Evolutionary conservation across 306 rosid genomes (phyloP).

Genomic region (Malus sieversii): DNA sequence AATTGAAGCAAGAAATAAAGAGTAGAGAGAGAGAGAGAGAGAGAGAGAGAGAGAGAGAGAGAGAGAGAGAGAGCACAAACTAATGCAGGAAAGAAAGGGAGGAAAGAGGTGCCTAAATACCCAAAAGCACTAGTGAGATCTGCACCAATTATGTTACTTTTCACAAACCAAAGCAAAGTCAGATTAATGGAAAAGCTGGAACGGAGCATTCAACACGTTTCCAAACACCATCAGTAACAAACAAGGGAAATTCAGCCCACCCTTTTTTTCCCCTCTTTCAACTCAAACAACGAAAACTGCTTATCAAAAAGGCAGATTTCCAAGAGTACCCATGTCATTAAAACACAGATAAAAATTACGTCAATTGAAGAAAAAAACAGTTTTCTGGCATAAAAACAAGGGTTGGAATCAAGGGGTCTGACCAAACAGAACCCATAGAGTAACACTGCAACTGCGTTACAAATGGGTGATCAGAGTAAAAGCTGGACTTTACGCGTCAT

Average conservation of each 20-base stretch:
- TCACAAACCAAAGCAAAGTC: conserved; percentile 24
- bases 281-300: background rate
- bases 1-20: background rate
- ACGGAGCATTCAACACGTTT: conserved; percentile 25
- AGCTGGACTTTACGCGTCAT: conserved; percentile 1
- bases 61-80: background rate
- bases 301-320: background rate
- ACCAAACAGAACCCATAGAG: background rate
- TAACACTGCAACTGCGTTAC: background rate
- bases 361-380: background rate
- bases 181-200: conserved; percentile 6
- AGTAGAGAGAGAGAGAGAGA: background rate
- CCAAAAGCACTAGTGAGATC: background rate
- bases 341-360: background rate
- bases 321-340: background rate
- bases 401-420: background rate
- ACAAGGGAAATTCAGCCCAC: conserved; percentile 19
- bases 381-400: background rate
- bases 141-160: background rate
- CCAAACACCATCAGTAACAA: conserved; percentile 14
- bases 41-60: background rate
- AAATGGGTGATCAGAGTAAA: background rate
- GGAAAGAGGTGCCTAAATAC: conserved; percentile 13
- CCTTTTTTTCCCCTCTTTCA: background rate
- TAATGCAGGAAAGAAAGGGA: conserved; percentile 8